Conservation (phyloP, 768 basidiomycete genomes). For the Podaxis sp. region DNA sequence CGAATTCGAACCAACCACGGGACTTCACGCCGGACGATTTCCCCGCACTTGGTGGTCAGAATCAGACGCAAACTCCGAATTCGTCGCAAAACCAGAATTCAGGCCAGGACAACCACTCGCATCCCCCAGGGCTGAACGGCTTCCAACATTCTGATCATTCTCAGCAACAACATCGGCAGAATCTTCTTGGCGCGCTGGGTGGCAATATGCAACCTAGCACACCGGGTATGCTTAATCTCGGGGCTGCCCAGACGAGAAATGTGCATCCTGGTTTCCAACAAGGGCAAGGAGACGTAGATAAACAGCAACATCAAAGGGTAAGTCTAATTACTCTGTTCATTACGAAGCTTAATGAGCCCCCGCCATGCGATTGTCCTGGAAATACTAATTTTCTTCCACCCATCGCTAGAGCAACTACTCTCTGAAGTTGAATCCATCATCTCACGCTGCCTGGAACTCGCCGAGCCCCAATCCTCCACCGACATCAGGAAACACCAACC, state of each 20-base stretch:
- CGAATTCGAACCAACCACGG: constrained; percentile 43
- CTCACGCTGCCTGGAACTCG: constrained; percentile 65
- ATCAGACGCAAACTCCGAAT: constrained; percentile 38
- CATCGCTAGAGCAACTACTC: constrained; percentile 52
- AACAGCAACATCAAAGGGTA: constrained; percentile 58
- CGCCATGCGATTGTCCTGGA: neutral
- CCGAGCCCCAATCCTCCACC: constrained; percentile 44
- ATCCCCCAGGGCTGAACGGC: constrained; percentile 80
- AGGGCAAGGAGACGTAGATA: constrained; percentile 65
- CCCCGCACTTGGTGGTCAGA: constrained; percentile 76
- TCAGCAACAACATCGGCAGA: constrained; percentile 54
- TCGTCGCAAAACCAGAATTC: constrained; percentile 30
- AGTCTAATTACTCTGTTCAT: constrained; percentile 26
- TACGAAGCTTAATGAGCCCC: neutral
- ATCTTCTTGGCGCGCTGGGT: constrained; percentile 50
- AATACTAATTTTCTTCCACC: neutral
- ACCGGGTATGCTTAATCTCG: constrained; percentile 67
- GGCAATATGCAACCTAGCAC: constrained; percentile 41
- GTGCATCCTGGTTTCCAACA: constrained; percentile 53
- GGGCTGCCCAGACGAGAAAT: constrained; percentile 40
- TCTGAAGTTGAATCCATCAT: constrained; percentile 61
- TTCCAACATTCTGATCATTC: constrained; percentile 42
- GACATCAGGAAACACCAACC: constrained; percentile 10
- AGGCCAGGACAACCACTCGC: constrained; percentile 42
- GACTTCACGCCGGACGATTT: constrained; percentile 90